Base-by-base conservation (phyloP, 2,329 filamentous ascomycete genomes). In the Neonectria coccinea region DNA sequence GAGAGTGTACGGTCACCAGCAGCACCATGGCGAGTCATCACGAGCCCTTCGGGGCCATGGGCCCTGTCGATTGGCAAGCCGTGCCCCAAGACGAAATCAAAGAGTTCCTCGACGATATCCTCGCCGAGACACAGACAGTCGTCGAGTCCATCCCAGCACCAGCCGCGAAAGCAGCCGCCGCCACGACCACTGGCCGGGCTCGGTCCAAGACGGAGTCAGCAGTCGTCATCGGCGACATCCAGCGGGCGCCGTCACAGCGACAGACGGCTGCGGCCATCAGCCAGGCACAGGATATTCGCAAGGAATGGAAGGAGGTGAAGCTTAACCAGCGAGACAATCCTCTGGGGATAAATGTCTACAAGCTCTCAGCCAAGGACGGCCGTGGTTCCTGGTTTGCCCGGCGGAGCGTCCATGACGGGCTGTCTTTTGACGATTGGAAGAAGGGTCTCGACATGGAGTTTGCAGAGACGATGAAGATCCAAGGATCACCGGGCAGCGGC, bases 361-460 rank as follows among this genome's bases (percentile, higher is more conserved):
- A 97, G 77, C 85, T 96, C 64, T 81, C 85, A 0, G 88, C 91
- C 2, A 91, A 92, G 72, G 95, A 98, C 78, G 89, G 93, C 41
- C 90, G 90, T 68, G 95, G 94, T 2, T 85, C 92, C 8, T 98
- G 95, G 95, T 98, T 97, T 79, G 93, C 93, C 25, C 84, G 95
- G 59, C 84, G 91, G 53, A 97, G 93, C 75, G 84, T 97, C 20
- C 94, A 97, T 74, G 89, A 92, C 71, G 92, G 91, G 0, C 77
- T 97, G 20, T 84, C 89, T 0, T 97, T 97, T 77, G 85, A 87
- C 20, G 89, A 88, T 75, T 97, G 93, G 90, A 91, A 90, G 81
- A 84, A 84, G 55, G 93, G 91, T 3, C 85, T 97, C 74, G 85
- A 92, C 76, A 84, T 85, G 22, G 95, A 98, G 81, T 96, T 97